Base-by-base conservation (phyloP, 352 stramenopile genomes). In the Pythium inflatum region DNA sequence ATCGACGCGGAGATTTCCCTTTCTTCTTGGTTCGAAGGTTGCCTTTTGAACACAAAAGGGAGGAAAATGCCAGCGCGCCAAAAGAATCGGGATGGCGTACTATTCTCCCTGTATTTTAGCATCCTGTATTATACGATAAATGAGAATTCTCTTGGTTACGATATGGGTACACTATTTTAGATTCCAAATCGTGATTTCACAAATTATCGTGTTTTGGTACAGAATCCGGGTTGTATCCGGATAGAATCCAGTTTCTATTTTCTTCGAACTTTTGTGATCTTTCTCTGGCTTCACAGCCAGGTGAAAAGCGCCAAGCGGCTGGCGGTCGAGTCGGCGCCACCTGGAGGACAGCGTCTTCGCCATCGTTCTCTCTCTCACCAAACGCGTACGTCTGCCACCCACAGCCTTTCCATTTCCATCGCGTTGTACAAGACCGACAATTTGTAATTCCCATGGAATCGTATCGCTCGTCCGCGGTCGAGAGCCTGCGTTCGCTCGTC, bases 401-500 rank as follows among this genome's bases (percentile, higher is more conserved):
- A 50, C 20, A 54, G 24, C 27, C 11, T 27, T 25, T 2, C 40
- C 8, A 16, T 25, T 2, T 13, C 45, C 16, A 7, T 7, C 57
- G 4, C 8, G 38, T 5, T 11, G 27, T 13, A 56, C 45, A 5
- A 43, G 8, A 22, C 18, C 24, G 3, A 24, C 22, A 27, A 28
- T 20, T 28, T 30, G 25, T 30, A 12, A 36, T 40, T 13, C 34
- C 14, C 27, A 68, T 68, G 51, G 62, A 70, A n/a, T 64, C 55
- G 40, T 59, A 60, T 36, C 43, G 48, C 16, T 20, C 16, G 12
- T 56, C 64, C 7, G 72, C 71, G 7, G 74, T 64, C 33, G 73
- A 72, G 20, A 66, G 79, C 16, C 66, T 91, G 13, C 79, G 72
- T 45, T 67, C 80, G 11, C 78, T 89, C 40, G 31, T 91, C 5